phyloP scores from a whole-genome alignment of 345 rosid species.

The Citrus hindsii region DNA sequence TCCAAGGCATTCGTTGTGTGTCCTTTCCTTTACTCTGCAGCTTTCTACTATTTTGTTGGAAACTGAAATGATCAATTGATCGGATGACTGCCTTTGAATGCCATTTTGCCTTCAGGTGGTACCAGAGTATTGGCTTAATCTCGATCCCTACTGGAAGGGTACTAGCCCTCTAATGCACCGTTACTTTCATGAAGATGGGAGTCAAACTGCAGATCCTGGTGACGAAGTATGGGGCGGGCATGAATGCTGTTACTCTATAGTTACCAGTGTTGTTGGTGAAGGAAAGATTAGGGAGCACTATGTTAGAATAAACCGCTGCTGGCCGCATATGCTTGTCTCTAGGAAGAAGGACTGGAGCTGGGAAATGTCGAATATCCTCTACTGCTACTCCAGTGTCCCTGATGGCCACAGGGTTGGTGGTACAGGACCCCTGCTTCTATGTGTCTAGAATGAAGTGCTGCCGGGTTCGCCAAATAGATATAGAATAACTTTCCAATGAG shows the following conservation, averaged over 20 bases:
- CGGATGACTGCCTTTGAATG: background rate
- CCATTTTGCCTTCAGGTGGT: conserved; percentile 33
- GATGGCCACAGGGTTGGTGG: conserved; percentile 45
- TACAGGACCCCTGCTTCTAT: conserved; percentile 35
- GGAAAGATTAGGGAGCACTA: conserved; percentile 52
- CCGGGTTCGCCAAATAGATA: too few species aligned
- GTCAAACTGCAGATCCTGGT: conserved; percentile 57
- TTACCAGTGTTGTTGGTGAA: conserved; percentile 40
- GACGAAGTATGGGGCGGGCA: conserved; percentile 68
- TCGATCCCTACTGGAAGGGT: conserved; percentile 58
- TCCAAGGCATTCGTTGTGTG: too few species aligned
- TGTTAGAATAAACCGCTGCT: conserved; percentile 49
- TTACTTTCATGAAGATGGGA: conserved; percentile 60
- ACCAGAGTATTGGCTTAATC: conserved; percentile 58
- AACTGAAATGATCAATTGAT: too few species aligned
- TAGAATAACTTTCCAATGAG: too few species aligned
- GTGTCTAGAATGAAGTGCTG: too few species aligned
- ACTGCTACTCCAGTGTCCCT: conserved; percentile 48
- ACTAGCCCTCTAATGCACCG: conserved; percentile 44
- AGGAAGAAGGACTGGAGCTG: conserved; percentile 74
- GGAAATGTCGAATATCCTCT: conserved; percentile 52
- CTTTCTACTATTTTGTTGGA: too few species aligned
- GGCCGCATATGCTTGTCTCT: conserved; percentile 37
- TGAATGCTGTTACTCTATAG: conserved; percentile 45
- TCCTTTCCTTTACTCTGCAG: background rate